Conservation (phyloP, 2,329 filamentous ascomycete genomes). For the Ceratocystis colombiana region DNA sequence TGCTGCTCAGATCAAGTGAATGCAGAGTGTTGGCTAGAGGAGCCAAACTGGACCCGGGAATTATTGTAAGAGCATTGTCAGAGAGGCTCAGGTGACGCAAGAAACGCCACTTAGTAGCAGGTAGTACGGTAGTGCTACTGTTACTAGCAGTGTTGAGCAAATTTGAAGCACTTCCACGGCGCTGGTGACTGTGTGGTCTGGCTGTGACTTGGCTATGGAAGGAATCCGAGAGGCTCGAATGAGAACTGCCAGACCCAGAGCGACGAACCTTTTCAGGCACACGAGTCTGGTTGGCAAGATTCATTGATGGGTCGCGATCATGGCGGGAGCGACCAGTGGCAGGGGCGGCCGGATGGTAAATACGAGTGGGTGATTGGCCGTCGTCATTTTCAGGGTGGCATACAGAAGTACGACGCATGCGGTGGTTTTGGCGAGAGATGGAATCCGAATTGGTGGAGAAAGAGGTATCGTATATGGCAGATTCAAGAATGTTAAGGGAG, state of each 20-base stretch:
- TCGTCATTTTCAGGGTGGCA: constrained; percentile 40
- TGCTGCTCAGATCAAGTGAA: constrained; percentile 84
- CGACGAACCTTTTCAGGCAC: constrained; percentile 66
- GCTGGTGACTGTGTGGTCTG: constrained; percentile 38
- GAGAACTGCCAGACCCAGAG: constrained; percentile 85
- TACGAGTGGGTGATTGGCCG: constrained; percentile 30
- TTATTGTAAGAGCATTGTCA: constrained; percentile 78
- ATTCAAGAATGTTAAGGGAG: constrained; percentile 48
- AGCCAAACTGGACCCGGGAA: constrained; percentile 63
- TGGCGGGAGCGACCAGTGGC: constrained; percentile 15
- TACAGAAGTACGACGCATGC: constrained; percentile 38
- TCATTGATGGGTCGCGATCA: constrained; percentile 53
- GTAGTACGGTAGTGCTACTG: constrained; percentile 43
- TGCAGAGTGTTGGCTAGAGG: constrained; percentile 81
- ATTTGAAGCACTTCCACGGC: constrained; percentile 66
- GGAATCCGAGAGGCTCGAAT: constrained; percentile 62
- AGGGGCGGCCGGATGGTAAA: not conserved
- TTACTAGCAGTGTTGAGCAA: constrained; percentile 51
- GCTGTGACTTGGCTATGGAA: constrained; percentile 30
- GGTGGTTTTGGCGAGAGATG: constrained; percentile 26
- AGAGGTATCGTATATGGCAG: constrained; percentile 38
- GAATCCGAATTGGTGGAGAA: constrained; percentile 30
- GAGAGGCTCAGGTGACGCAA: constrained; percentile 82
- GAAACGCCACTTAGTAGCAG: constrained; percentile 88
- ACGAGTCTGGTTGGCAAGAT: constrained; percentile 55